Base-by-base conservation (phyloP, 1,139 yeast genomes). In the Yamadazyma friedrichii region DNA sequence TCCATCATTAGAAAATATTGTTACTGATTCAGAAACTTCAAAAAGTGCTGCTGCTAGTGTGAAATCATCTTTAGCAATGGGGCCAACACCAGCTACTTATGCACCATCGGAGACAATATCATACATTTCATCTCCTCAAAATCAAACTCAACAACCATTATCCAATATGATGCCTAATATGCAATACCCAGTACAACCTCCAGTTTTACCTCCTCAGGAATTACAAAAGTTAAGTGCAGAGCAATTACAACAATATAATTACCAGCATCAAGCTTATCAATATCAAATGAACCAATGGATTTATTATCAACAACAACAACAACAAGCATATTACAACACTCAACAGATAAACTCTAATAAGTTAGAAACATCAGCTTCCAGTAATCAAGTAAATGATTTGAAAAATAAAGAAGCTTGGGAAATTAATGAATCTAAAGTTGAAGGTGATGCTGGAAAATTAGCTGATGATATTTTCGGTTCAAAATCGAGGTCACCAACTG, bases 371-470 rank as follows among this genome's bases (percentile, higher is more conserved):
- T 27, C 36, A 4, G 22, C 22, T 10, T 30, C 38, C 3, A 27
- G 28, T 6, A 33, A 33, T 20, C 24, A 20, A 20, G 13, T 20
- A 10, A 31, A 34, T 6, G 61, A 59, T 15, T 60, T 60, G 33
- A 64, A 61, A 27, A 56, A 50, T 39, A 63, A 62, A 37, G 75
- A 70, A 43, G 71, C 74, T 0, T 69, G 76, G 76, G 65, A 66
- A 45, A 51, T 35, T n/a, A 46, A 39, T 32, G 40, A 49, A 13
- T 40, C 53, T 1, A 47, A 44, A n/a, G 52, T 53, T 9, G 57
- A 57, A 33, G 50, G 46, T 31, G 58, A 62, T 40, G 70, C 76
- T 1, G 73, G 63, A 42, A 62, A 58, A 42, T 55, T 72, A 39
- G 76, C 63, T 0, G 75, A 71, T 44, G 76, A 68, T 47, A 70